Percentiles rank a stretch among this genome's conserved stretches.
Evolutionary conservation across 2,329 filamentous ascomycete genomes (phyloP).

Genomic region (Curvularia sp.): DNA sequence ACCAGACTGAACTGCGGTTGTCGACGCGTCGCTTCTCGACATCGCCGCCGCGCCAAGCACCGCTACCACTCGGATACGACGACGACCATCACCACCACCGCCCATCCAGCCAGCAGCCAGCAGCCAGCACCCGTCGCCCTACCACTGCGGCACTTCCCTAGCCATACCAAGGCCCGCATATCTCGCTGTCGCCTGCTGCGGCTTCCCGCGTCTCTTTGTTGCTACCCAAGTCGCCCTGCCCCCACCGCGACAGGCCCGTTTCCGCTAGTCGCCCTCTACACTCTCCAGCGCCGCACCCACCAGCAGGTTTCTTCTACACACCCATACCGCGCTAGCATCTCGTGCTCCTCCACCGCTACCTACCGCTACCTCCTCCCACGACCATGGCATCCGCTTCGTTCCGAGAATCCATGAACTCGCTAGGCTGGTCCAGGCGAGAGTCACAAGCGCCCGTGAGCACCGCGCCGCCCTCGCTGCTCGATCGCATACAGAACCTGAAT

Average conservation of each 20-base stretch:
- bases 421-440: conserved; percentile 91
- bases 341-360: conserved; percentile 25
- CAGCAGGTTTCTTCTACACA: conserved; percentile 6
- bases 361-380: conserved; percentile 13
- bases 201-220: conserved; percentile 31
- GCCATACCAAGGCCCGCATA: conserved; percentile 29
- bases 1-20: background rate
- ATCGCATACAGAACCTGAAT: conserved; percentile 83
- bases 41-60: background rate
- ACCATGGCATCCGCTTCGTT: conserved; percentile 91
- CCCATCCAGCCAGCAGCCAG: background rate
- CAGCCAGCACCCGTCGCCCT: conserved; percentile 1
- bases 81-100: conserved; percentile 1
- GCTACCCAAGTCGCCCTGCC: conserved; percentile 1
- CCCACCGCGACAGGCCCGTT: conserved; percentile 19
- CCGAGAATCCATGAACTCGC: conserved; percentile 89
- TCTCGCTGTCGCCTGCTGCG: conserved; percentile 48
- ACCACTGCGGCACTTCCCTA: conserved; percentile 26
- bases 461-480: conserved; percentile 75
- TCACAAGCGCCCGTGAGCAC: conserved; percentile 78
- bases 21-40: background rate
- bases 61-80: background rate
- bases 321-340: conserved; percentile 27
- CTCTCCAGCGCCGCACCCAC: conserved; percentile 15
- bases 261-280: conserved; percentile 14